Base-by-base conservation (phyloP, 1,284 basidiomycete species). In the Cutaneotrichosporon mucoides region DNA sequence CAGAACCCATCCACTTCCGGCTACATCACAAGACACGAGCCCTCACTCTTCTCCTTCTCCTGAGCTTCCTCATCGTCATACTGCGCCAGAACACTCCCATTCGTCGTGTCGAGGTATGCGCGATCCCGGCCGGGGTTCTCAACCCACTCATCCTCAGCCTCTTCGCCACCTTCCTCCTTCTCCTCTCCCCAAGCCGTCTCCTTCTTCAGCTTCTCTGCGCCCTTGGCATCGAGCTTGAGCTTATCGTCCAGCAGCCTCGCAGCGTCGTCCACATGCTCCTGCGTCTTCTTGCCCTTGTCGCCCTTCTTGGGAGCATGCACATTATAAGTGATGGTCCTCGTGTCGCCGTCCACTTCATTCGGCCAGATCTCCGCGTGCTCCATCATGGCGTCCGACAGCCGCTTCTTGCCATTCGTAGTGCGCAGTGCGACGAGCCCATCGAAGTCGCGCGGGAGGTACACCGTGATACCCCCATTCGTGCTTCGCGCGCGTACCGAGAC, bases 371-470 rank as follows among this genome's bases (percentile, higher is more conserved):
- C 37, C 2, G 46, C 46, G 8, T 47, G 3, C n/a, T 10, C 49
- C 38, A 33, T 11, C 37, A 51, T 11, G 9, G 6, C 15, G 4
- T 12, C 10, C 2, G 41, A 45, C 16, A 56, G 46, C 13, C 13
- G 11, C 46, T 48, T 56, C 45, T 13, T 12, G 38, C 46, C 55
- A 37, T 56, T 42, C 24, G 46, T 41, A 2, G 38, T 34, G n/a
- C 46, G 46, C 38, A 56, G 37, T 7, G 40, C n/a, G 4, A 56
- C 24, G 8, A 56, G 33, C 11, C 55, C 55, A 10, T 56, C 55
- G 49, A 56, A 56, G 55, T 56, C 55, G 16, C 40, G 16, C 34
- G 55, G 55, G 13, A 56, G 9, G n/a, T 2, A 11, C n/a, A 36
- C 13, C 11, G 8, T 35, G 24, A 55, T 12, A n/a, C 7, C 33